Evolutionary conservation across 805 yeast species (phyloP), one percentile per base, ranked within the genome.

Genomic region (Yarrowia keelungensis): DNA sequence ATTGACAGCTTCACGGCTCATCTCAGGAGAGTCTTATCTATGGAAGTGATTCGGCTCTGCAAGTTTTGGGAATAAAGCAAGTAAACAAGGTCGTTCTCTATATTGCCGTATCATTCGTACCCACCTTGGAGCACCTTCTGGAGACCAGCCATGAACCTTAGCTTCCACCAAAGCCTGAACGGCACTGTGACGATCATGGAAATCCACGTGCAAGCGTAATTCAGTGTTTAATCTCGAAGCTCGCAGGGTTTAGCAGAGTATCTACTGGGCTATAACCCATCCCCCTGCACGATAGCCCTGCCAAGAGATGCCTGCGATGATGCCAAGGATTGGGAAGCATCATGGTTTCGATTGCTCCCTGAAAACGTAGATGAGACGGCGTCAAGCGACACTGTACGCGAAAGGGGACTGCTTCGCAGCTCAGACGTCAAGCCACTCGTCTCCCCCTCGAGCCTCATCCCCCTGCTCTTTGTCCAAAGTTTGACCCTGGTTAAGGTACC

Each of bases 401-500:
- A n/a, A 3, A 26, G 32, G 32, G 32, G 22, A n/a, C 43, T 12
- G 8, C 15, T 7, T 7, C 43, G 43, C 43, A 41, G 14, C 43
- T 9, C 43, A 41, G n/a, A 19, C 19, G 19, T 19, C 19, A 41
- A 42, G 45, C 9, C 45, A 15, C 45, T 12, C 26, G 14, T 45
- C 14, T 16, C 26, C 47, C 47, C n/a, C 26, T 45, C 26, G 47
- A 45, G 47, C 12, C 26, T 9, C 47, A 16, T 19, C n/a, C 3
- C 42, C 8, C 26, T 15, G 32, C 32, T 50, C 42, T 2, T 32
- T 3, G 58, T 38, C 10, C 32, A 53, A 38, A 53, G 58, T 53
- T 53, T 32, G 58, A 19, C 42, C 58, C 58, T 38, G 43, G 58
- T 35, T 51, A 38, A 36, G 58, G 32, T 38, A 38, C 43, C 26